Evolutionary conservation across 495 filamentous ascomycete genomes (phyloP), one percentile per base, ranked within the genome.

Genomic region (Penicillium chermesinum): DNA sequence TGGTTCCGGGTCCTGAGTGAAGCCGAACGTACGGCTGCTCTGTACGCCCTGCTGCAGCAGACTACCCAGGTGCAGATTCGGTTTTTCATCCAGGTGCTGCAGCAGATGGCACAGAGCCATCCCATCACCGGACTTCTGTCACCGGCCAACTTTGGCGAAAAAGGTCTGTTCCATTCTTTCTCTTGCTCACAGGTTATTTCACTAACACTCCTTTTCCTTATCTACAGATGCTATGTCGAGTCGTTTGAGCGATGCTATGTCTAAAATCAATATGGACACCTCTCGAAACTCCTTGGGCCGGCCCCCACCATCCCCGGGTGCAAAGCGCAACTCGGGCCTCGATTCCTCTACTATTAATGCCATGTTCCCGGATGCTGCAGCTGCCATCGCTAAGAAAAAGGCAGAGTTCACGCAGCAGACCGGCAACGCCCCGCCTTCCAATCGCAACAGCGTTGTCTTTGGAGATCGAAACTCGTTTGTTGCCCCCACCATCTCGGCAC

Each of bases 1-100:
- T 98, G 93, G 93, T 98, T 98, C 69, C 86, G 89, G 38, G 93
- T 98, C 20, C 75, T 98, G 45, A 96, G 91, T 59, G 93, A 98
- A 69, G 89, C 93, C 15, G 93, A 98, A 71, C 75, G 93, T 43
- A 98, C 93, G 6, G 93, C 93, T 33, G 94, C 93, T 19, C 69
- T 97, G 36, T 97, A 98, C 71, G 91, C 93, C 25, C 73, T 98
- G 49, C 74, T 98, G 38, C 94, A 97, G 77, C 93, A 98, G 71
- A 96, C 93, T 6, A 97, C 93, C 3, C 94, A 98, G 69, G 91
- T 98, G 44, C 93, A 98, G 71, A 96, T 96, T 52, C 86, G 94
- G 40, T 98, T 98, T 75, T 98, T 98, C 73, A 97, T 96, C 56
- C 90, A 95, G 69, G 93, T 97, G 25, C 71, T 98, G 58, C 89